Percentiles rank a stretch among this genome's conserved stretches.
Conservation (phyloP, 176 grass and related monocot genomes). For the Secale cereale region DNA sequence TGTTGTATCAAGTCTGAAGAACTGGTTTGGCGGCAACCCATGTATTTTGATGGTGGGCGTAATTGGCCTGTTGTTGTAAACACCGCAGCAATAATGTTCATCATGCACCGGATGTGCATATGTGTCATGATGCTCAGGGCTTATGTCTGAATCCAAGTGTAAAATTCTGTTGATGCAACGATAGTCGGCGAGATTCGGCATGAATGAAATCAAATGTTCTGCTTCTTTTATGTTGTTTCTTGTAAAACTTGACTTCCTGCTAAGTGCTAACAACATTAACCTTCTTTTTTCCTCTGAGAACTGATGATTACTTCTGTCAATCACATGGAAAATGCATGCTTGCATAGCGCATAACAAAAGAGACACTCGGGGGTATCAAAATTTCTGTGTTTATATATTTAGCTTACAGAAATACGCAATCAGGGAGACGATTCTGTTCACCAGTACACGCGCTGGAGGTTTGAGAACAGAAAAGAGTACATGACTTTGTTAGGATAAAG, state of each 20-base stretch:
- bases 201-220: conserved; percentile 2
- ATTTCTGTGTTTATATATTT: not conserved
- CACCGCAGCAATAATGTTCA: not conserved
- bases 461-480: not conserved
- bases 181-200: not conserved
- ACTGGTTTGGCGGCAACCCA: conserved; percentile 8
- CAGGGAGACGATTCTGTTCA: not conserved
- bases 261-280: not conserved
- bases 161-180: conserved; percentile 37
- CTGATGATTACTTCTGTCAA: not conserved
- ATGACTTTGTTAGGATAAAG: not conserved
- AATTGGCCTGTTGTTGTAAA: conserved; percentile 32
- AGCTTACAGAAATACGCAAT: not conserved
- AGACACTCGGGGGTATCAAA: not conserved
- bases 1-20: conserved; percentile 8
- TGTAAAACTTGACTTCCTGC: not conserved
- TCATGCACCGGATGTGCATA: not conserved
- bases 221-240: not conserved
- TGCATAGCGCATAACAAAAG: not conserved
- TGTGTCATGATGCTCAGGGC: not conserved
- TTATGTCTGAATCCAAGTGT: conserved; percentile 35
- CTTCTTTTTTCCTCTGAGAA: not conserved
- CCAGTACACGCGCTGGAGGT: not conserved
- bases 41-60: not conserved
- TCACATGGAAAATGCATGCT: not conserved